phyloP scores from a whole-genome alignment of 805 yeast species.

The Pichia gijzeniarum region DNA sequence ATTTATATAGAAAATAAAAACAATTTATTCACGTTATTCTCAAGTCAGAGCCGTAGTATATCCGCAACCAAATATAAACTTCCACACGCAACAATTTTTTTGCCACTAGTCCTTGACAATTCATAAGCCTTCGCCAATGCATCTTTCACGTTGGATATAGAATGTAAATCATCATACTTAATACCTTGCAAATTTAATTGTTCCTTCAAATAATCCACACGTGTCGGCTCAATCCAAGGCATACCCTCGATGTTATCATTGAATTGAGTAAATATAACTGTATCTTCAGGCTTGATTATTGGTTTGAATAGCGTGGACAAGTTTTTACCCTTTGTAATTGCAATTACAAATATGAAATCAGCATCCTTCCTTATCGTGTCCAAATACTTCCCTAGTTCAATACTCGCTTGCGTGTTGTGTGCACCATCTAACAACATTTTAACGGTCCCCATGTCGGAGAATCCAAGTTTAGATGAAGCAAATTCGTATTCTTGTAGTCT shows the following conservation, averaged over 20 bases:
- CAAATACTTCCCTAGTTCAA: constrained; percentile 56
- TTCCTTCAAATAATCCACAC: constrained; percentile 28
- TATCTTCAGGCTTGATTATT: constrained; percentile 41
- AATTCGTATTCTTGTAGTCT: constrained; percentile 53
- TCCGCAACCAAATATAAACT: constrained; percentile 65
- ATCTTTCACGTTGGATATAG: constrained; percentile 18
- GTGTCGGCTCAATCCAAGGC: constrained; percentile 80
- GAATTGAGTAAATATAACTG: constrained; percentile 57
- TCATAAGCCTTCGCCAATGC: constrained; percentile 24
- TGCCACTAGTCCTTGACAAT: constrained; percentile 8
- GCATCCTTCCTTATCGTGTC: constrained; percentile 16
- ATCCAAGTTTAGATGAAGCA: constrained; percentile 13
- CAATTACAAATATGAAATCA: constrained; percentile 53
- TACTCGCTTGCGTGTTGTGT: constrained; percentile 81
- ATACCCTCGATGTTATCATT: constrained; percentile 65
- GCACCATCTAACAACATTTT: constrained; percentile 78
- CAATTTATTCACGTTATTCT: background rate
- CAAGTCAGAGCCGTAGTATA: constrained; percentile 31
- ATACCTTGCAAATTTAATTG: constrained; percentile 21
- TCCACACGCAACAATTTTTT: constrained; percentile 53
- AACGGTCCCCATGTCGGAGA: constrained; percentile 17
- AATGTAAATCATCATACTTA: constrained; percentile 4
- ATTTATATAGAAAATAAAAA: background rate
- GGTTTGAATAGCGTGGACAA: constrained; percentile 47
- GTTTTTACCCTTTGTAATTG: constrained; percentile 70